These are phyloP conservation scores for Pythium vanterpoolii DNA, from an alignment of 352 stramenopile species.

Conservation along the genomic window DNA sequence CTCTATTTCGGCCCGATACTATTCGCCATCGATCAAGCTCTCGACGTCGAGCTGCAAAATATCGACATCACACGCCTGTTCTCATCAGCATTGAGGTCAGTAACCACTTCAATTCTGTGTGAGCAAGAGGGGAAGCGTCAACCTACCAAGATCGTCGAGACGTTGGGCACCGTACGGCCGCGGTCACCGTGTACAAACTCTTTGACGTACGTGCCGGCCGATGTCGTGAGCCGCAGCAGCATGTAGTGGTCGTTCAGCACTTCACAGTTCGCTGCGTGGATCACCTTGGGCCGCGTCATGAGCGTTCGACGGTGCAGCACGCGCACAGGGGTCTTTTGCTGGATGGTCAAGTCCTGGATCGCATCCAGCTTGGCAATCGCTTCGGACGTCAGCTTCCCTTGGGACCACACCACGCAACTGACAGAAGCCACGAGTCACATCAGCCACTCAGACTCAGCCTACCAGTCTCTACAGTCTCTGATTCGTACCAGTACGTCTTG, in stretches of 20 bases:
- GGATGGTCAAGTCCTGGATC: constrained; percentile 84
- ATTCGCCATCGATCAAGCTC: constrained; percentile 69
- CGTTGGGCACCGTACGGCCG: constrained; percentile 94
- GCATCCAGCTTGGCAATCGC: constrained; percentile 68
- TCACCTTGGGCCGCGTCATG: constrained; percentile 89
- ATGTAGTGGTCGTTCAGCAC: constrained; percentile 97
- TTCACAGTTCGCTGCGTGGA: constrained; percentile 82
- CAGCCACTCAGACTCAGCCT: neutral
- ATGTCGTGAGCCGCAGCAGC: constrained; percentile 93
- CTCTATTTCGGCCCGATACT: neutral
- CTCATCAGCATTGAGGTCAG: neutral
- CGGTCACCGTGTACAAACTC: constrained; percentile 99
- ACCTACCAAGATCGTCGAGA: constrained; percentile 87
- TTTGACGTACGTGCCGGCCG: constrained; percentile 98
- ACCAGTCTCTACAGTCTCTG: too few species aligned
- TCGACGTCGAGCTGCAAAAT: constrained; percentile 98
- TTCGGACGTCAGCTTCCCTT: constrained; percentile 51
- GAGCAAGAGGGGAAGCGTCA: too few species aligned
- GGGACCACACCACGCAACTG: constrained; percentile 80
- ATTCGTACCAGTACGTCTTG: constrained; percentile 84
- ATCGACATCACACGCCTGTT: constrained; percentile 87
- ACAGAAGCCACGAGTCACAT: neutral
- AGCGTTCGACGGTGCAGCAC: constrained; percentile 97
- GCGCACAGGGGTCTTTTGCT: constrained; percentile 96
- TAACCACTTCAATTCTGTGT: too few species aligned